Evolutionary conservation across 1,284 basidiomycete genomes (phyloP).

Genomic region (Albatrellus sp.): DNA sequence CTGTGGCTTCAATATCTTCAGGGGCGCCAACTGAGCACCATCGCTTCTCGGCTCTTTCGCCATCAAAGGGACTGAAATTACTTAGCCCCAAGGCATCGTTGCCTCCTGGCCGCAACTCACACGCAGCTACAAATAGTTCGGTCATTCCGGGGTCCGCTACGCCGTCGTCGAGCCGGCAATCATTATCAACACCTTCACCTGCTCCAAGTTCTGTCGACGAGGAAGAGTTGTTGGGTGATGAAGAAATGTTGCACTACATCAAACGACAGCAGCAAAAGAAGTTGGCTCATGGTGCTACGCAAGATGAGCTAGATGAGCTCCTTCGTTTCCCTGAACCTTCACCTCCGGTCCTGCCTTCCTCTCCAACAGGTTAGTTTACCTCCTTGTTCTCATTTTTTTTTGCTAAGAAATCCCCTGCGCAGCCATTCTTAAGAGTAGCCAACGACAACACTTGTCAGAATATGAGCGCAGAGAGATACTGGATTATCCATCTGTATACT

Average conservation of each 20-base stretch:
- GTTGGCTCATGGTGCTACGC: conserved; percentile 70
- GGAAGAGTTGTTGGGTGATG: conserved; percentile 85
- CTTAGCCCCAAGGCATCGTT: conserved; percentile 66
- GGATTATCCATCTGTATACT: conserved; percentile 82
- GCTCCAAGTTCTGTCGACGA: conserved; percentile 69
- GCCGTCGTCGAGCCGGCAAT: conserved; percentile 64
- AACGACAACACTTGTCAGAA: conserved; percentile 59
- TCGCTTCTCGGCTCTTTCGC: conserved; percentile 69
- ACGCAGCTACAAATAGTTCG: conserved; percentile 33
- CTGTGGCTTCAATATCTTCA: conserved; percentile 52
- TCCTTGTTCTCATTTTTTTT: conserved; percentile 2
- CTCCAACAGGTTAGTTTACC: conserved; percentile 54
- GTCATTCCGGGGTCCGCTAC: conserved; percentile 38
- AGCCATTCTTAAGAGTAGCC: conserved; percentile 54
- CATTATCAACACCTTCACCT: conserved; percentile 72
- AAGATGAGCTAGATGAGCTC: conserved; percentile 81
- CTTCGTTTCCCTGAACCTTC: conserved; percentile 89
- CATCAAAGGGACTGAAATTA: conserved; percentile 70
- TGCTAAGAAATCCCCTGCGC: conserved; percentile 6
- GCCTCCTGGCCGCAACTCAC: conserved; percentile 38
- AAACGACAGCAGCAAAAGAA: conserved; percentile 83
- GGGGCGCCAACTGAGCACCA: conserved; percentile 29
- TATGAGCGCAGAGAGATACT: conserved; percentile 90
- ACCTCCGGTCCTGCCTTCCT: conserved; percentile 54
- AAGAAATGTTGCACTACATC: conserved; percentile 96